Evolutionary conservation across 1,284 basidiomycete species (phyloP), one percentile per base, ranked within the genome.

Genomic region (Agroathelia rolfsii): DNA sequence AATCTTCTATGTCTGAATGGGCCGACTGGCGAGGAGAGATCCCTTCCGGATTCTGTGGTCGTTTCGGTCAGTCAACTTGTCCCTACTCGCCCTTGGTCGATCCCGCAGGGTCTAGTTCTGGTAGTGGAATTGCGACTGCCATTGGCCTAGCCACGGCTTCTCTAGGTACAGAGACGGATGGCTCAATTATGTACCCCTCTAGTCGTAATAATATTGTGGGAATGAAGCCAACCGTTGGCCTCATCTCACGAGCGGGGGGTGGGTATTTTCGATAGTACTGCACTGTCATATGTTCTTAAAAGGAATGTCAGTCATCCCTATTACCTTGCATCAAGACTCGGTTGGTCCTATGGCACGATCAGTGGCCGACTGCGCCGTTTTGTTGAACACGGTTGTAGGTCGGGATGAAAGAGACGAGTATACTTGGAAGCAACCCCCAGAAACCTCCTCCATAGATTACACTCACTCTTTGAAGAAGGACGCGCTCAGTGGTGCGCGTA

Each of bases 101-200:
- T 42, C 76, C 79, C 0, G 73, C 69, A 36, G 76, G 77, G 3
- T 78, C 74, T 1, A 76, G 72, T 3, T 70, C 75, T 3, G 79
- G 79, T 2, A 73, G 71, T 21, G 79, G 66, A 0, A 63, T 81
- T 13, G 66, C 69, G 14, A 59, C 65, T 1, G 68, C 76, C 1
- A 76, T 80, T 14, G 78, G 78, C 3, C 61, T 83, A 4, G 59
- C 66, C 4, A 62, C 76, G 3, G 70, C 64, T 0, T 56, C 75
- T 0, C 59, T 83, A 0, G 79, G 79, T 0, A 62, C 66, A 1
- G 79, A 83, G 49, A 80, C 77, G 2, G 70, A 76, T 42, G 74
- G 76, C 7, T 76, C 72, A 34, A 77, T 79, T 35, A 62, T 64
- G 7, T 69, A 64, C 25, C 71, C 71, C 4, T 50, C 62, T 1